These are phyloP conservation scores for Aquilaria agallochum DNA, from an alignment of 441 rosid species.

Conservation along the genomic window DNA sequence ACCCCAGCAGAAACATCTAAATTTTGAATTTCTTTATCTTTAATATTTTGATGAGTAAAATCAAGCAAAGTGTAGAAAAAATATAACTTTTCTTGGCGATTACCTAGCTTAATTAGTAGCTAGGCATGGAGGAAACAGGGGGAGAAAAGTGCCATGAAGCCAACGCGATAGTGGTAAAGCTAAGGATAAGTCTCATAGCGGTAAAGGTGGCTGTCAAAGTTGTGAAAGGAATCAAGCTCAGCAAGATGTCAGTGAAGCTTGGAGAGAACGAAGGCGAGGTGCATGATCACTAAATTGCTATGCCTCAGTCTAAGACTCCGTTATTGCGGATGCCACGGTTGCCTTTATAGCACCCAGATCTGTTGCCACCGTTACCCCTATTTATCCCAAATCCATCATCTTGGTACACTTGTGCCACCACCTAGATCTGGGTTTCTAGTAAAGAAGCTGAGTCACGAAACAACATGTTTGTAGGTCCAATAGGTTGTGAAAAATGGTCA, in stretches of 20 bases:
- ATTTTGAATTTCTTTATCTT: conserved; percentile 17
- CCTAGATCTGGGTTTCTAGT: no score
- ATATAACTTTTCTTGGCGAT: conserved; percentile 65
- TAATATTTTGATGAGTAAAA: conserved; percentile 46
- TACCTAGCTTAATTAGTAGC: conserved; percentile 53
- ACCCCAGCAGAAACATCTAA: conserved; percentile 29
- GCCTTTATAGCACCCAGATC: no score
- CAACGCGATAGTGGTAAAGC: conserved; percentile 52
- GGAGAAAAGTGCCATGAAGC: conserved; percentile 86
- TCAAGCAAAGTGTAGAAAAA: conserved; percentile 62
- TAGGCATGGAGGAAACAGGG: conserved; percentile 79
- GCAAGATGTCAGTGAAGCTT: conserved; percentile 67
- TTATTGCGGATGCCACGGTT: no score
- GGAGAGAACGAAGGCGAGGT: conserved; percentile 66
- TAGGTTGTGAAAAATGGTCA: no score
- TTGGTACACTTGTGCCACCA: no score
- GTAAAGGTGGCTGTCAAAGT: conserved; percentile 62
- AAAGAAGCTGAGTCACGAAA: no score
- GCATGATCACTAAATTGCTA: conserved; percentile 32
- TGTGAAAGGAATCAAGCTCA: conserved; percentile 73
- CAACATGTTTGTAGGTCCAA: no score
- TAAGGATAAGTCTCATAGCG: conserved; percentile 69
- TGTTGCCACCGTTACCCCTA: no score
- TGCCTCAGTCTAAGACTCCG: no score
- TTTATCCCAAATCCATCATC: no score